These are phyloP conservation scores for Flaveria robusta DNA, from an alignment of 129 eudicot species.

Conservation along the genomic window DNA sequence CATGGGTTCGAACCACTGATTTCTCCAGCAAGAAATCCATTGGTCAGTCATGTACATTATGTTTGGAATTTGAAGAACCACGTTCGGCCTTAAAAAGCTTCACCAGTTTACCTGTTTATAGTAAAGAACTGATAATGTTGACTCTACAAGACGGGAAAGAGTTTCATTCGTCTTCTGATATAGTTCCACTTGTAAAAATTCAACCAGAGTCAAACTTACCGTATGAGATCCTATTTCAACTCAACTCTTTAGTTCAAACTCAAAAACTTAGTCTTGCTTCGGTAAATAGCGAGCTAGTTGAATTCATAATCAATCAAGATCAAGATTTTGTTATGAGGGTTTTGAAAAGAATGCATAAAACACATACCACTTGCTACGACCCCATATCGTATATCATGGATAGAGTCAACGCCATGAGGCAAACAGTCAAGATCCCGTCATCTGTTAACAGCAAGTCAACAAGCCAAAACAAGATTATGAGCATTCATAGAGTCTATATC, in stretches of 20 bases:
- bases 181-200: slow-evolving; percentile 62
- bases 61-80: slow-evolving; percentile 63
- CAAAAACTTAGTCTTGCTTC: slow-evolving; percentile 77
- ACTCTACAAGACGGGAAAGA: slow-evolving; percentile 43
- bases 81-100: slow-evolving; percentile 36
- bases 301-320: slow-evolving; percentile 55
- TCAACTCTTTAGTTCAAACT: slow-evolving; percentile 82
- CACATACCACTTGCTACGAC: slow-evolving; percentile 65
- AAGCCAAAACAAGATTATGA: slow-evolving; percentile 68
- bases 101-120: slow-evolving; percentile 52
- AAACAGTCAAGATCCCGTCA: slow-evolving; percentile 38
- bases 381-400: slow-evolving; percentile 58
- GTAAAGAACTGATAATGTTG: slow-evolving; percentile 46
- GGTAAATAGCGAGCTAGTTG: slow-evolving; percentile 49
- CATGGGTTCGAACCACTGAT: slow-evolving; percentile 95
- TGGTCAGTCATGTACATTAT: slow-evolving; percentile 72
- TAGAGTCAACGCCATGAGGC: slow-evolving; percentile 27
- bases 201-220: slow-evolving; percentile 42
- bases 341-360: slow-evolving; percentile 79
- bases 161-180: slow-evolving; percentile 48
- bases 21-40: slow-evolving; percentile 66
- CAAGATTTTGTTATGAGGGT: slow-evolving; percentile 45
- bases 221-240: slow-evolving; percentile 84
- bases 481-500: slow-evolving; percentile 78
- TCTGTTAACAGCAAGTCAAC: slow-evolving; percentile 37